A percentile compares a stretch with the other conserved stretches of the same genome.
Conservation (phyloP, 495 filamentous ascomycete genomes). For the Ascodesmis nigricans region DNA sequence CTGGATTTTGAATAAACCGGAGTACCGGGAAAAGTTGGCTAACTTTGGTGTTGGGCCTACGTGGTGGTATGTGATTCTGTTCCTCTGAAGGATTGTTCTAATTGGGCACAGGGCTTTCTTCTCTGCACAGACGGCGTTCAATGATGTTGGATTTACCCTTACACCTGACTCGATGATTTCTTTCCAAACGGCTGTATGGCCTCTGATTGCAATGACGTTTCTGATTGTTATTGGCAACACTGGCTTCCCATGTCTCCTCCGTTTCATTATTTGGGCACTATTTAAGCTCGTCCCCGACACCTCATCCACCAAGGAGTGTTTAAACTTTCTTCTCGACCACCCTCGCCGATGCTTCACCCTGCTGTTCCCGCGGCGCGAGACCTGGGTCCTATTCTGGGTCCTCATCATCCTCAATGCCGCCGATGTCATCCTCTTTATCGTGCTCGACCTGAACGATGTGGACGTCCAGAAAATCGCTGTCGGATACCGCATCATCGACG, state of each 20-base stretch:
- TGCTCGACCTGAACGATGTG: slow-evolving; percentile 32
- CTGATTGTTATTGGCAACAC: slow-evolving; percentile 87
- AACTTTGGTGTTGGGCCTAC: slow-evolving; percentile 37
- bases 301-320: slow-evolving; percentile 26
- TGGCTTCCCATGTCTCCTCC: slow-evolving; percentile 79
- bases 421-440: slow-evolving; percentile 37
- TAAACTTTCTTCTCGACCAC: slow-evolving; percentile 78
- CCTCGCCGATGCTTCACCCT: slow-evolving; percentile 88
- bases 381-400: slow-evolving; percentile 41
- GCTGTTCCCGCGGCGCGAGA: slow-evolving; percentile 35
- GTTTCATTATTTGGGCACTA: slow-evolving; percentile 62
- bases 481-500: slow-evolving; percentile 31
- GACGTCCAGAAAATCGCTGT: slow-evolving; percentile 24
- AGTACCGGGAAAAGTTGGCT: slow-evolving; percentile 35
- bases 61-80: slow-evolving; percentile 41
- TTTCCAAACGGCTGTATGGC: slow-evolving; percentile 52
- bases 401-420: slow-evolving; percentile 33
- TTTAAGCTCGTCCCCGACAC: slow-evolving; percentile 29
- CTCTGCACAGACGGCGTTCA: slow-evolving; percentile 65
- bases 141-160: slow-evolving; percentile 62
- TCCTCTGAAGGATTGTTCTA: slow-evolving; percentile 2
- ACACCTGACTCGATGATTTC: slow-evolving; percentile 85
- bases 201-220: slow-evolving; percentile 51
- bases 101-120: slow-evolving; percentile 40
- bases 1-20: slow-evolving; percentile 45